phyloP scores from a whole-genome alignment of 164 flowering plant genomes.

The Kalanchoe fedtschenkoi region DNA sequence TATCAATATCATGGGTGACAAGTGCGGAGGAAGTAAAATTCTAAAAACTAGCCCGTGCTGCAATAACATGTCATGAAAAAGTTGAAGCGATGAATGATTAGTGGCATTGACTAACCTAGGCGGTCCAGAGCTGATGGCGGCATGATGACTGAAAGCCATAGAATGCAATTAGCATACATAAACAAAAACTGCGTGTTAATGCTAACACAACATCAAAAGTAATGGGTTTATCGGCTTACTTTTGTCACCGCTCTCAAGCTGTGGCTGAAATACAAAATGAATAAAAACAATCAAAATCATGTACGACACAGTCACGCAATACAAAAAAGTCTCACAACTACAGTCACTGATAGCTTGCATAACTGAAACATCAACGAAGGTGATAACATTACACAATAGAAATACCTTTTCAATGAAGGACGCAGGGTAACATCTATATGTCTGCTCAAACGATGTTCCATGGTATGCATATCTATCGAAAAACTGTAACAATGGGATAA shows the following conservation, averaged over 20 bases:
- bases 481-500: conserved; percentile 41
- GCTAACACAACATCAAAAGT: background rate
- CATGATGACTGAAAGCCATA: conserved; percentile 52
- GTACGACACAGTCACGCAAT: background rate
- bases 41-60: background rate
- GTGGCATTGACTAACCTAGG: conserved; percentile 32
- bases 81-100: background rate
- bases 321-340: background rate
- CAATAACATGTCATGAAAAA: background rate
- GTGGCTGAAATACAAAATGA: conserved; percentile 37
- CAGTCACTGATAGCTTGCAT: background rate
- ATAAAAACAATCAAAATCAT: conserved; percentile 9
- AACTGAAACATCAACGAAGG: background rate
- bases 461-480: conserved; percentile 78
- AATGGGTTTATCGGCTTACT: conserved; percentile 26
- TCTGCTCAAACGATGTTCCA: conserved; percentile 81
- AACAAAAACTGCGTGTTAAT: background rate
- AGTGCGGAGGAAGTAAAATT: conserved; percentile 28
- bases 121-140: conserved; percentile 73
- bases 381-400: background rate
- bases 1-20: conserved; percentile 58
- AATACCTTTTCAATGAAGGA: conserved; percentile 91
- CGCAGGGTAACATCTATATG: conserved; percentile 86
- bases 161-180: conserved; percentile 9
- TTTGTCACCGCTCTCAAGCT: conserved; percentile 67